Evolutionary conservation across 345 rosid species (phyloP).

Genomic region (Dovyalis caffra): DNA sequence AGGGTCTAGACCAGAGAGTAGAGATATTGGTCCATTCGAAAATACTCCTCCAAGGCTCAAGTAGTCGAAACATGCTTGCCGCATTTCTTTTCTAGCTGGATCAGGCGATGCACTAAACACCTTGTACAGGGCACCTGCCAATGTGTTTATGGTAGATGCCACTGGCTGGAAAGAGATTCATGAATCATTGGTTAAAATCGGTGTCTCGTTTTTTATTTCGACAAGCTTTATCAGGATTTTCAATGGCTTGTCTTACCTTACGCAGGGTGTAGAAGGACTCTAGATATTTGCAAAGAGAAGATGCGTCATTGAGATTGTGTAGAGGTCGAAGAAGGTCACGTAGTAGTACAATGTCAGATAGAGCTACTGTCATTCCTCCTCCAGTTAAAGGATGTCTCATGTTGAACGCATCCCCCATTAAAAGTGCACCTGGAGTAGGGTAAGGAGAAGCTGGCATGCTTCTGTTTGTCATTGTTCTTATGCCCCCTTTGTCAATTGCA

Average conservation of each 20-base stretch:
- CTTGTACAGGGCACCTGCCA: neutral
- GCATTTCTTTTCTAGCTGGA: constrained; percentile 5
- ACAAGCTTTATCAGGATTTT: neutral
- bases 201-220: neutral
- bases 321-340: neutral
- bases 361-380: constrained; percentile 5
- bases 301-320: neutral
- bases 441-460: neutral
- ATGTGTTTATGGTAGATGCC: constrained; percentile 1
- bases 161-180: neutral
- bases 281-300: neutral
- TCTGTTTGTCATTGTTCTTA: neutral
- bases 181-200: neutral
- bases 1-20: constrained; percentile 1
- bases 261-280: neutral
- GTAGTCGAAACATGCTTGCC: neutral
- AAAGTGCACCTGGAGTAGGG: neutral
- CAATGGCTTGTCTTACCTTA: neutral
- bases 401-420: constrained; percentile 6
- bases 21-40: neutral
- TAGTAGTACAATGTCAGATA: neutral
- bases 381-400: constrained; percentile 13
- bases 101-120: neutral
- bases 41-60: neutral
- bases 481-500: neutral